Conservation (phyloP, 495 filamentous ascomycete genomes). For the Penicillium nucicola region DNA sequence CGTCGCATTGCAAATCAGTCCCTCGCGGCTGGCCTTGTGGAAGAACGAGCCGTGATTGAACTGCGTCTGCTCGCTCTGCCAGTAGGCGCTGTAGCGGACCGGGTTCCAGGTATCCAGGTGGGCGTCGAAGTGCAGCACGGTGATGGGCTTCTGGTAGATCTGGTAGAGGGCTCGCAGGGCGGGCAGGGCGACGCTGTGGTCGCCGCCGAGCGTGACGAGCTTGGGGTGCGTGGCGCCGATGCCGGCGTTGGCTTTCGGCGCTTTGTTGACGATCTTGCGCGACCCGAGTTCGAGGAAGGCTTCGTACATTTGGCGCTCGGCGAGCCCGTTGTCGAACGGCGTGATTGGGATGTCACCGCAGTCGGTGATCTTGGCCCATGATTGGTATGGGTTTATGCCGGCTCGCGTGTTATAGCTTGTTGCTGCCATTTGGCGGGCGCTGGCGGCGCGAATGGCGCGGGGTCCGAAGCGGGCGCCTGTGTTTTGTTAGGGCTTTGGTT, state of each 20-base stretch:
- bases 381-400: conserved; percentile 71
- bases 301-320: conserved; percentile 72
- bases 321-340: conserved; percentile 74
- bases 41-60: conserved; percentile 89
- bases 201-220: conserved; percentile 76
- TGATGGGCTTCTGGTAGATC: conserved; percentile 66
- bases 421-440: conserved; percentile 66
- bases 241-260: conserved; percentile 33
- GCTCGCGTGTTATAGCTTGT: conserved; percentile 77
- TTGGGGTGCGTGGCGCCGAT: conserved; percentile 54
- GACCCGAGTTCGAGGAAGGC: conserved; percentile 65
- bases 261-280: conserved; percentile 38
- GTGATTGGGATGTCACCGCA: conserved; percentile 82
- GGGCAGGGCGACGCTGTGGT: conserved; percentile 75
- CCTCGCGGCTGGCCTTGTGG: conserved; percentile 74
- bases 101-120: conserved; percentile 86
- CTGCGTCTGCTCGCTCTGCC: conserved; percentile 63
- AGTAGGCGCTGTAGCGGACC: conserved; percentile 69
- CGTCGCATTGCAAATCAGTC: conserved; percentile 62
- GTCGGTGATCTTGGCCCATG: conserved; percentile 71
- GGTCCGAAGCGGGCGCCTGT: conserved; percentile 77
- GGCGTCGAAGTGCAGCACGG: conserved; percentile 82
- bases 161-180: conserved; percentile 69
- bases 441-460: conserved; percentile 75
- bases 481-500: conserved; percentile 28